phyloP scores from a whole-genome alignment of 2,329 filamentous ascomycete genomes.

The Apiospora marii region DNA sequence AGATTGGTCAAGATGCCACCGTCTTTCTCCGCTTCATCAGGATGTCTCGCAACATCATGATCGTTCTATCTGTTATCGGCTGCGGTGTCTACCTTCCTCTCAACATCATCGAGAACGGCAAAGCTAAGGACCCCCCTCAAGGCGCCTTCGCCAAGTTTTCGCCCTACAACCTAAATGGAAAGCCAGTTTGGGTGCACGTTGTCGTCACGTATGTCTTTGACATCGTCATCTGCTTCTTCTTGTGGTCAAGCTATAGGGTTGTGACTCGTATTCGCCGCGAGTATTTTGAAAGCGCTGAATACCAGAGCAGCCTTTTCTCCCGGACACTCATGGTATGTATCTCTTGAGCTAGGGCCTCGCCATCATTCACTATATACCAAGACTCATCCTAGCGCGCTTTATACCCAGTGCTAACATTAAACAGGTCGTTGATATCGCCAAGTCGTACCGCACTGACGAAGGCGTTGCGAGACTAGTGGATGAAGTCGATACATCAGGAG shows the following conservation, averaged over 20 bases:
- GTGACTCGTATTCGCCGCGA: slow-evolving; percentile 75
- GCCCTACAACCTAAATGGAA: slow-evolving; percentile 60
- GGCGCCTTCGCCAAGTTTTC: slow-evolving; percentile 67
- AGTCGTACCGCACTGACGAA: slow-evolving; percentile 80
- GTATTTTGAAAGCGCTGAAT: slow-evolving; percentile 88
- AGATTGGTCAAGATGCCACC: slow-evolving; percentile 88
- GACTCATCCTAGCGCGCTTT: background rate
- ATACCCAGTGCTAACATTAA: slow-evolving; percentile 59
- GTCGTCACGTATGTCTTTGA: slow-evolving; percentile 72
- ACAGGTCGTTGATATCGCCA: slow-evolving; percentile 86
- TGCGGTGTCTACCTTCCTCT: slow-evolving; percentile 83
- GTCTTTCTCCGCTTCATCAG: slow-evolving; percentile 87
- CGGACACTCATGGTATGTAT: slow-evolving; percentile 67
- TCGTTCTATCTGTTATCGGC: slow-evolving; percentile 74
- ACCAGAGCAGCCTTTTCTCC: slow-evolving; percentile 86
- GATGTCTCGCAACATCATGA: slow-evolving; percentile 94
- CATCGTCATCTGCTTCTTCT: slow-evolving; percentile 75
- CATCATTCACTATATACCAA: background rate
- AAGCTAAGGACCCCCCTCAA: slow-evolving; percentile 43
- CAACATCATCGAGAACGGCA: slow-evolving; percentile 64
- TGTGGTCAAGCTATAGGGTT: slow-evolving; percentile 90
- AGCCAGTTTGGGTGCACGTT: slow-evolving; percentile 66
- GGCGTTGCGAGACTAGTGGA: slow-evolving; percentile 87
- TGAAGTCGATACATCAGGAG: slow-evolving; percentile 65
- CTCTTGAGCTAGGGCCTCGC: slow-evolving; percentile 32